Evolutionary conservation across 306 rosid species (phyloP).

Genomic region (Hippophae tibetana): DNA sequence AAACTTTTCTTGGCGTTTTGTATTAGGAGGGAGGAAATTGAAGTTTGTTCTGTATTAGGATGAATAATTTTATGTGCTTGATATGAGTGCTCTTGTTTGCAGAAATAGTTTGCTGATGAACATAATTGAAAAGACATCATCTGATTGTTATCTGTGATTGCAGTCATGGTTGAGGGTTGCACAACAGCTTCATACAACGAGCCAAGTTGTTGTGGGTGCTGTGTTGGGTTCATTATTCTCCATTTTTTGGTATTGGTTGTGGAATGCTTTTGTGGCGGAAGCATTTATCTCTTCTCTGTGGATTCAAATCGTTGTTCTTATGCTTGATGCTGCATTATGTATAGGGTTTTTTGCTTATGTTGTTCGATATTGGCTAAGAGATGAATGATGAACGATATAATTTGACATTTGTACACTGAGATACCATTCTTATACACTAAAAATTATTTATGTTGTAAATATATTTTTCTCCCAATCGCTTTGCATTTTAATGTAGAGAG

Average conservation of each 20-base stretch:
- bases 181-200: slow-evolving; percentile 56
- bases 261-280: slow-evolving; percentile 44
- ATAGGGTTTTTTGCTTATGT: slow-evolving; percentile 42
- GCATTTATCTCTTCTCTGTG: slow-evolving; percentile 44
- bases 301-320: slow-evolving; percentile 43
- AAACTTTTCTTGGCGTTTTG: too few relatives aligned
- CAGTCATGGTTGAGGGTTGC: slow-evolving; percentile 88
- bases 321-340: slow-evolving; percentile 47
- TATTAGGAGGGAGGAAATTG: too few relatives aligned
- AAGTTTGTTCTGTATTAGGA: too few relatives aligned
- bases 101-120: background rate
- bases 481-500: too few relatives aligned
- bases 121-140: background rate
- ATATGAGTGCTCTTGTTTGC: too few relatives aligned
- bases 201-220: slow-evolving; percentile 80
- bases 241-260: slow-evolving; percentile 55
- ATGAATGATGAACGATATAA: slow-evolving; percentile 20
- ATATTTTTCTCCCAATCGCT: too few relatives aligned
- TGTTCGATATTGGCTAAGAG: slow-evolving; percentile 49
- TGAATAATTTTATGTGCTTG: too few relatives aligned
- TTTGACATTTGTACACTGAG: background rate
- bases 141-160: slow-evolving; percentile 5
- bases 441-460: too few relatives aligned
- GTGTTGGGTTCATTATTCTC: slow-evolving; percentile 45
- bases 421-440: too few relatives aligned